Evolutionary conservation across 345 rosid genomes (phyloP).

Genomic region (Gossypium turneri): DNA sequence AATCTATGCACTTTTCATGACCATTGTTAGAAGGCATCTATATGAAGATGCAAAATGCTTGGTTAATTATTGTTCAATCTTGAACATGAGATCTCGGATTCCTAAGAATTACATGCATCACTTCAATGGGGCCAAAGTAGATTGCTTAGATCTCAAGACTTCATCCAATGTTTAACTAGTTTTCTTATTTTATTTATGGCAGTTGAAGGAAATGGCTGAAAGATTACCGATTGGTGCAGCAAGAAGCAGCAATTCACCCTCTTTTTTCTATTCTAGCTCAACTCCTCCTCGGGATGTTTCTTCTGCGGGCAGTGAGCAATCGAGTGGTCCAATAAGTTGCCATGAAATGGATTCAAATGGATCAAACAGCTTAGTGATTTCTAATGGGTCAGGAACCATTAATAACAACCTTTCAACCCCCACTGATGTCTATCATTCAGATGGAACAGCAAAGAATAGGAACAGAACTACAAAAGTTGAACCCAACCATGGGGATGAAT

Average conservation of each 20-base stretch:
- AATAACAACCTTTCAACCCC: constrained; percentile 31
- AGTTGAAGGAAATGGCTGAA: constrained; percentile 83
- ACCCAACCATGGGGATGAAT: constrained; percentile 44
- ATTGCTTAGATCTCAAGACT: not conserved
- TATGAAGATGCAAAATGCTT: not conserved
- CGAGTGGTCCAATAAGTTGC: constrained; percentile 22
- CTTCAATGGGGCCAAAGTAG: not conserved
- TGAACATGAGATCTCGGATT: not conserved
- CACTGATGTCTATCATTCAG: constrained; percentile 35
- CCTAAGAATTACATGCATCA: not conserved
- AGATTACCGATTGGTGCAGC: constrained; percentile 50
- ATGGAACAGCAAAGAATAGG: constrained; percentile 40
- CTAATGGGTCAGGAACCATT: constrained; percentile 36
- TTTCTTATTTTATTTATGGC: constrained; percentile 16
- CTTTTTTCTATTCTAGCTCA: constrained; percentile 31
- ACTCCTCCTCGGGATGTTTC: constrained; percentile 30
- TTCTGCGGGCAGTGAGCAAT: constrained; percentile 27
- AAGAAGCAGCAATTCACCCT: constrained; percentile 30
- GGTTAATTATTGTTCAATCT: not conserved
- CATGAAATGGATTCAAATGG: constrained; percentile 34
- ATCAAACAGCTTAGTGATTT: constrained; percentile 25
- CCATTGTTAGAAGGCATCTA: not conserved
- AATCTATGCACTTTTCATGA: not conserved
- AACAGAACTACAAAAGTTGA: constrained; percentile 41
- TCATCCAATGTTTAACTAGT: not conserved